Evolutionary conservation across 1,139 yeast species (phyloP).

Genomic region (Hansenula lynferdii): DNA sequence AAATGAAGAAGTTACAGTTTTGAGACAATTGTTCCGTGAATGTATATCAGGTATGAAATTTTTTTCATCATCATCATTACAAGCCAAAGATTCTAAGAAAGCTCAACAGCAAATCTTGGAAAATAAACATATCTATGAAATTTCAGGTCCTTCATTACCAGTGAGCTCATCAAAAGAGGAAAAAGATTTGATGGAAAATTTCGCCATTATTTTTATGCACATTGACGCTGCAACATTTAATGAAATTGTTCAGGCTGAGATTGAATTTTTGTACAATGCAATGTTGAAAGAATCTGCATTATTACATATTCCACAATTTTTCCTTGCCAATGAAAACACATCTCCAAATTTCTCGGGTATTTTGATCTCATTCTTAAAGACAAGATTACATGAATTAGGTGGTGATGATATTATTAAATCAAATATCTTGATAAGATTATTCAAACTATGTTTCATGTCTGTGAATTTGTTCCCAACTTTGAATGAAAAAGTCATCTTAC

Average conservation of each 20-base stretch:
- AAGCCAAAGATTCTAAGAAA: slow-evolving; percentile 31
- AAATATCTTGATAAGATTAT: slow-evolving; percentile 75
- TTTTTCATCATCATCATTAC: slow-evolving; percentile 55
- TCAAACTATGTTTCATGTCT: slow-evolving; percentile 93
- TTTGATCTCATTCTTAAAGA: slow-evolving; percentile 67
- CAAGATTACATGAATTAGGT: slow-evolving; percentile 75
- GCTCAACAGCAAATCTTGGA: slow-evolving; percentile 12
- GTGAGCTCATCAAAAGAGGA: slow-evolving; percentile 89
- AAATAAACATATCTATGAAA: slow-evolving; percentile 47
- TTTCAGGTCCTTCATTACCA: slow-evolving; percentile 77
- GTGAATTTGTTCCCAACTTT: slow-evolving; percentile 86
- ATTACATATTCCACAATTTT: slow-evolving; percentile 89
- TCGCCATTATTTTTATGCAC: slow-evolving; percentile 91
- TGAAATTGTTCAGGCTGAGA: slow-evolving; percentile 81
- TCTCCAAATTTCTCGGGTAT: slow-evolving; percentile 93
- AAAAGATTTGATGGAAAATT: slow-evolving; percentile 91
- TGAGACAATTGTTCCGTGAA: slow-evolving; percentile 75
- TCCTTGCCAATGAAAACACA: slow-evolving; percentile 88
- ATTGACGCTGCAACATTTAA: slow-evolving; percentile 95
- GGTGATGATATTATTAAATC: slow-evolving; percentile 75
- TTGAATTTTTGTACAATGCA: slow-evolving; percentile 72
- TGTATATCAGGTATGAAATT: slow-evolving; percentile 79
- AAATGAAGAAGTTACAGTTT: slow-evolving; percentile 75
- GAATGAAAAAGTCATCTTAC: slow-evolving; percentile 82
- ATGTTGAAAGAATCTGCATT: slow-evolving; percentile 84